These are phyloP conservation scores for Botrytis porri DNA, from an alignment of 2,329 filamentous ascomycete genomes.

Conservation along the genomic window DNA sequence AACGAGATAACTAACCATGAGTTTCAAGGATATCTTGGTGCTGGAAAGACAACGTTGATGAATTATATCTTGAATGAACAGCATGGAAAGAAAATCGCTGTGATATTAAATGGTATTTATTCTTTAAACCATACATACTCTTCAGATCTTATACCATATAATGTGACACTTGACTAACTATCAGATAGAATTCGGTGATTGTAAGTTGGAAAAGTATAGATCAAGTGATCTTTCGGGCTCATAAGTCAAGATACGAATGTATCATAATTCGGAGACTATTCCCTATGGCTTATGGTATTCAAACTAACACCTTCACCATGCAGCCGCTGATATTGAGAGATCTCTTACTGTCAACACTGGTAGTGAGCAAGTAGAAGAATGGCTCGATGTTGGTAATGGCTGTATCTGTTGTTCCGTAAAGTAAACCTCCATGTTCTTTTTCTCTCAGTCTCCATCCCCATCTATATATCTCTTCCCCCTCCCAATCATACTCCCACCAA, in stretches of 20 bases:
- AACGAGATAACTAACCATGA: not conserved
- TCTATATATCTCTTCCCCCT: not conserved
- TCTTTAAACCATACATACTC: conserved; percentile 37
- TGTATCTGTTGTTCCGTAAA: conserved; percentile 98
- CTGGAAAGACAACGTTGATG: conserved; percentile 90
- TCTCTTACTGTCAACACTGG: conserved; percentile 86
- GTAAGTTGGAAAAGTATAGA: conserved; percentile 46
- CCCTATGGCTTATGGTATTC: not conserved
- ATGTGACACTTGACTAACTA: conserved; percentile 21
- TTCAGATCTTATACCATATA: not conserved
- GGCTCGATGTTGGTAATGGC: conserved; percentile 93
- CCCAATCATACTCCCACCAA: not conserved
- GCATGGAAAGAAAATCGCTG: conserved; percentile 96
- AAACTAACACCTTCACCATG: not conserved
- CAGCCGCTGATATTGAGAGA: conserved; percentile 89
- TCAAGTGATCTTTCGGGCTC: not conserved
- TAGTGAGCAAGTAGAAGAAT: conserved; percentile 81
- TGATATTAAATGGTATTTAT: conserved; percentile 79
- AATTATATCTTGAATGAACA: conserved; percentile 95
- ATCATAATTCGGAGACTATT: not conserved
- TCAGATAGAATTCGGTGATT: conserved; percentile 71
- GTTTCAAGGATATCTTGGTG: conserved; percentile 75
- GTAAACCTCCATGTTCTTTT: conserved; percentile 43
- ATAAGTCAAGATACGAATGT: not conserved
- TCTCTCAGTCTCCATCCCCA: not conserved